Percentiles rank a stretch among this genome's conserved stretches.
Evolutionary conservation across 805 yeast species (phyloP).

Genomic region (Kuraishia ogatae): DNA sequence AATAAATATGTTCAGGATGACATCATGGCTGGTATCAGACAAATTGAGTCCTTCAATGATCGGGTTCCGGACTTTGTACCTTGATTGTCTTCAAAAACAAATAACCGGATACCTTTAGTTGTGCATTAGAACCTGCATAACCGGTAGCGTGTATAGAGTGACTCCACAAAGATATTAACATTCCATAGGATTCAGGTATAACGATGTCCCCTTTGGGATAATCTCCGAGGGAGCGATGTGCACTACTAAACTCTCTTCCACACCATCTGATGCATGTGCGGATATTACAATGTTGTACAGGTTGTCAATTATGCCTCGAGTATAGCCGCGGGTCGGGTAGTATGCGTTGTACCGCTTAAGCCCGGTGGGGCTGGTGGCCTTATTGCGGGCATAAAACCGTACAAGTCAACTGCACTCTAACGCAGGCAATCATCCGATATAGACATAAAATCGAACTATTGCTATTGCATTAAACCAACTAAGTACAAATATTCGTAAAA

Average conservation of each 20-base stretch:
- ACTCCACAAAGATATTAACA: no score
- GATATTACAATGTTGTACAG: not conserved
- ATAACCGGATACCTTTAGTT: no score
- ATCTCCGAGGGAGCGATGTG: not conserved
- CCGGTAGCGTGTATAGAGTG: no score
- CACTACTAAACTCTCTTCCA: not conserved
- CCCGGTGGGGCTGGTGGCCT: not conserved
- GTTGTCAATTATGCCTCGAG: no score
- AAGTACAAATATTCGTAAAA: no score
- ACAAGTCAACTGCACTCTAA: not conserved
- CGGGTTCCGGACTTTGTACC: no score
- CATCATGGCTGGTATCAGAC: no score
- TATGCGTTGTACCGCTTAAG: not conserved
- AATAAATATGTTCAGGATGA: no score
- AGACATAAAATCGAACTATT: not conserved
- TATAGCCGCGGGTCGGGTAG: not conserved
- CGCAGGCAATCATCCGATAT: not conserved
- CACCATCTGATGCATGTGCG: not conserved
- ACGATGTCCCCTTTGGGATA: not conserved
- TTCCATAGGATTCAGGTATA: not conserved
- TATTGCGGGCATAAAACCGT: not conserved
- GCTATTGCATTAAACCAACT: not conserved
- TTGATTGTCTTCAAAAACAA: no score
- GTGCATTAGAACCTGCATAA: not conserved
- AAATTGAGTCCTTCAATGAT: no score